These are phyloP conservation scores for Trametes villosa DNA, from an alignment of 768 basidiomycete species.

Conservation along the genomic window DNA sequence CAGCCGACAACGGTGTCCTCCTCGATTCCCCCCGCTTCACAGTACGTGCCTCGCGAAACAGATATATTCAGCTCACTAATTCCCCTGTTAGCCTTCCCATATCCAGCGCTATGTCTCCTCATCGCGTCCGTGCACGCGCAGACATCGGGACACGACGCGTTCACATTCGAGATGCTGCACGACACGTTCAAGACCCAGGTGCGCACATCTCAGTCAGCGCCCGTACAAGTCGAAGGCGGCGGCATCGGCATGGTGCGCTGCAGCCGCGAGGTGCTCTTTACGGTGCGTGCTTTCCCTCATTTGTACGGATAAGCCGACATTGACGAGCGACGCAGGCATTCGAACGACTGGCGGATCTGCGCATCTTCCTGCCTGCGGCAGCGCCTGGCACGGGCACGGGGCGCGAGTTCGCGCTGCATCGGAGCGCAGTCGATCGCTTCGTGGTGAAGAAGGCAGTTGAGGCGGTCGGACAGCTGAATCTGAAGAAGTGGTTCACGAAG, in stretches of 20 bases:
- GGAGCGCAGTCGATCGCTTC: conserved; percentile 63
- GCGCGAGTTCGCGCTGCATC: conserved; percentile 77
- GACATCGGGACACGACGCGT: conserved; percentile 73
- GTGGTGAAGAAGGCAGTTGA: conserved; percentile 73
- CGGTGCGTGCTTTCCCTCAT: conserved; percentile 48
- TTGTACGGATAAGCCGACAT: not conserved
- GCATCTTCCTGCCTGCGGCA: conserved; percentile 58
- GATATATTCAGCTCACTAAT: not conserved
- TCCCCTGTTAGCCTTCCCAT: conserved; percentile 61
- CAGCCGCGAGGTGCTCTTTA: conserved; percentile 63
- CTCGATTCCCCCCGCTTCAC: conserved; percentile 53
- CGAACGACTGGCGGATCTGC: conserved; percentile 62
- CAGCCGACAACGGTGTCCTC: conserved; percentile 61
- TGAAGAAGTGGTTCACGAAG: conserved; percentile 81
- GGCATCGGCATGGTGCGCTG: conserved; percentile 75
- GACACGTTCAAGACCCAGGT: conserved; percentile 79
- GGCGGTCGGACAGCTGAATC: conserved; percentile 63
- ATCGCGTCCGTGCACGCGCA: conserved; percentile 82
- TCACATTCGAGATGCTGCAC: conserved; percentile 93
- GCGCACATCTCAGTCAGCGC: conserved; percentile 71
- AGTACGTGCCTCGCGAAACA: conserved; percentile 43
- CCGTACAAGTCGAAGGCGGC: conserved; percentile 74
- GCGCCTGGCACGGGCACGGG: conserved; percentile 53
- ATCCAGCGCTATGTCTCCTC: conserved; percentile 80
- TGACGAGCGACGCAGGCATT: conserved; percentile 60